These are phyloP conservation scores for Cornus controversa DNA, from an alignment of 148 eudicot genomes.

Conservation along the genomic window DNA sequence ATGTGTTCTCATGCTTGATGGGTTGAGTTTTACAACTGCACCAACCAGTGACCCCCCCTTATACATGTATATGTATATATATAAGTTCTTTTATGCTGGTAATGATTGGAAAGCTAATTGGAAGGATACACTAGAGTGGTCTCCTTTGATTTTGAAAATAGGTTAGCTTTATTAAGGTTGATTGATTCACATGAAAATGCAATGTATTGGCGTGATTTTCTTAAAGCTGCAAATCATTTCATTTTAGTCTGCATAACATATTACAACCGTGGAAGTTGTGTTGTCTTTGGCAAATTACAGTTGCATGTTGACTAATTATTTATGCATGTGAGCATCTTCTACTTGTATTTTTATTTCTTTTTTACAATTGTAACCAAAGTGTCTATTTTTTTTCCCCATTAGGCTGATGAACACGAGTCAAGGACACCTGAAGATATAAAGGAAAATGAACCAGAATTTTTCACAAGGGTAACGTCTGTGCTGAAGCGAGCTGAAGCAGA, in stretches of 20 bases:
- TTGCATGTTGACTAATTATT: background rate
- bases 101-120: background rate
- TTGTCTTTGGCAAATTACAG: background rate
- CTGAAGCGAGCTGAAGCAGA: constrained; percentile 71
- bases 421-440: constrained; percentile 59
- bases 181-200: background rate
- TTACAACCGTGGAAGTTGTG: background rate
- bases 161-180: background rate
- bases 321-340: background rate
- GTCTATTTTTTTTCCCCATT: constrained; percentile 2
- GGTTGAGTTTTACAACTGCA: background rate
- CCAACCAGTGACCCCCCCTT: background rate
- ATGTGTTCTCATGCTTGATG: background rate
- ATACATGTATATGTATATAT: background rate
- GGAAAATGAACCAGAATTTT: constrained; percentile 70
- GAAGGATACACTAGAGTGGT: background rate
- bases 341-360: background rate
- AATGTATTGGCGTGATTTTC: background rate
- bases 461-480: constrained; percentile 55
- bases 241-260: background rate
- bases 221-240: background rate
- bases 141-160: background rate
- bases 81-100: too few relatives aligned
- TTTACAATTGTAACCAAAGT: background rate
- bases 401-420: constrained; percentile 87